phyloP scores from a whole-genome alignment of 257 asterid species.

The Plantago ovata region DNA sequence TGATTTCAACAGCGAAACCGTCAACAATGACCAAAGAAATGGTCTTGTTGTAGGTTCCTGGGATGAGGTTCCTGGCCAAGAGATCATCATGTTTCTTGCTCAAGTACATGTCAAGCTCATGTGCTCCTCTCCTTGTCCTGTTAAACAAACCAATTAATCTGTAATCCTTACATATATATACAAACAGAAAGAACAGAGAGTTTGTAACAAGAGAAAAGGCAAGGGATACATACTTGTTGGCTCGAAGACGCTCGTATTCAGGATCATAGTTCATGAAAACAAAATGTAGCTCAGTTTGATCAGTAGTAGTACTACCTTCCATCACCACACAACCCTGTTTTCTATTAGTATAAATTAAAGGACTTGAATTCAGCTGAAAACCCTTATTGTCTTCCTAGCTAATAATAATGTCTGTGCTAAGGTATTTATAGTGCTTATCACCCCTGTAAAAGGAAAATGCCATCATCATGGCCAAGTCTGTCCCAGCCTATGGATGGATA shows the following conservation, averaged over 20 bases:
- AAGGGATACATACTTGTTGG: conserved; percentile 39
- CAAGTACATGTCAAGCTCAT: conserved; percentile 62
- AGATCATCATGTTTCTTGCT: conserved; percentile 79
- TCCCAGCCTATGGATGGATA: too few species aligned
- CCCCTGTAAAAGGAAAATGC: too few species aligned
- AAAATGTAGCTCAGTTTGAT: conserved; percentile 47
- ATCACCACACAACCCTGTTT: conserved; percentile 14
- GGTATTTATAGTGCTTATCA: too few species aligned
- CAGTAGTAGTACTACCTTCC: conserved; percentile 27
- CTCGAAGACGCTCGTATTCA: conserved; percentile 74
- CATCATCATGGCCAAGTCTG: too few species aligned
- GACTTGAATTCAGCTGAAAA: not conserved
- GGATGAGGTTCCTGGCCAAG: conserved; percentile 46
- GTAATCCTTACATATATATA: not conserved
- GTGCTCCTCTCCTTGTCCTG: conserved; percentile 56
- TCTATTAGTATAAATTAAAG: not conserved
- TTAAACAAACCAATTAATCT: not conserved
- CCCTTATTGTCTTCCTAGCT: conserved; percentile 7
- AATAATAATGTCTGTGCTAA: not conserved
- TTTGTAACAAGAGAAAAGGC: not conserved
- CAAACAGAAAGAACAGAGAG: not conserved
- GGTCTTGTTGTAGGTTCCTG: conserved; percentile 68
- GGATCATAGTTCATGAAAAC: conserved; percentile 91
- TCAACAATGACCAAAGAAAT: conserved; percentile 80
- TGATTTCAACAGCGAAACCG: conserved; percentile 76